Evolutionary conservation across 2,329 filamentous ascomycete genomes (phyloP).

Genomic region (Aspergillus niger): DNA sequence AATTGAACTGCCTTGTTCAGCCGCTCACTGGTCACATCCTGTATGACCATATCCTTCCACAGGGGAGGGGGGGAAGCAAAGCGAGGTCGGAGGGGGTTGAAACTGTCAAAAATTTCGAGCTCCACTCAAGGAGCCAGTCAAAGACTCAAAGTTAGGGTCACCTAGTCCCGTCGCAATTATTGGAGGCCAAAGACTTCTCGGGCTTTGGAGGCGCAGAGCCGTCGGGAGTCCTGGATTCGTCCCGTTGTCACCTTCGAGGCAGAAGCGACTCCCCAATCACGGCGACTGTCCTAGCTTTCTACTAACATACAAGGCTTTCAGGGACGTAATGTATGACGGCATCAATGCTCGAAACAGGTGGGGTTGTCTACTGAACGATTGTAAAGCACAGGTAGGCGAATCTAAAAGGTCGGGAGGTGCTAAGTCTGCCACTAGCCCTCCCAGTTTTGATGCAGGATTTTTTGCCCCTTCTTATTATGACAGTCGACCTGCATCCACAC

Average conservation of each 20-base stretch:
- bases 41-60: neutral
- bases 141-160: neutral
- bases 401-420: neutral
- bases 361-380: neutral
- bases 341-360: neutral
- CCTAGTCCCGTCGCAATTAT: neutral
- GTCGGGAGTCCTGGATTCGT: slow-evolving; percentile 9
- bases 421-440: neutral
- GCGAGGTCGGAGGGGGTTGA: neutral
- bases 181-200: neutral
- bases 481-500: slow-evolving; percentile 6
- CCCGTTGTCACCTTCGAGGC: neutral
- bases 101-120: neutral
- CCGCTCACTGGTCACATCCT: neutral
- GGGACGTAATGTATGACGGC: neutral
- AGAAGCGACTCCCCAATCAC: neutral
- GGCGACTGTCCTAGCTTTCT: neutral
- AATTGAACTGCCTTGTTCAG: neutral
- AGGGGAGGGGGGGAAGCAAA: neutral
- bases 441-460: slow-evolving; percentile 6
- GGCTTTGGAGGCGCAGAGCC: slow-evolving; percentile 3
- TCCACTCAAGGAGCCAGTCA: neutral
- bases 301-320: neutral
- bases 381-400: slow-evolving; percentile 6
- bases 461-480: slow-evolving; percentile 6